These are phyloP conservation scores for Penicillium sp. DNA, from an alignment of 2,329 filamentous ascomycete species.

Conservation along the genomic window DNA sequence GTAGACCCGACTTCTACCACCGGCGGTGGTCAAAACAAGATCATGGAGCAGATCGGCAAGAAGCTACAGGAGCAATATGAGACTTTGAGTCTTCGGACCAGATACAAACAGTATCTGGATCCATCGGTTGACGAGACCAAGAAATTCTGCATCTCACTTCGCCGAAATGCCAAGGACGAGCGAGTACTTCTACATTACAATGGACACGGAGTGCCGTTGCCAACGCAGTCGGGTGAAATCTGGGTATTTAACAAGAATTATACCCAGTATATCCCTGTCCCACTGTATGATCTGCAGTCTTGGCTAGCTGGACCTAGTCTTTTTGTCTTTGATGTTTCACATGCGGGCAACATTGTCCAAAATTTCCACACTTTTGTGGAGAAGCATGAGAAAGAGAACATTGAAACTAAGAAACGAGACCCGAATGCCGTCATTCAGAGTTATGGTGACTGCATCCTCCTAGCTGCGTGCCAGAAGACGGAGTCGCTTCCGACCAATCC, in stretches of 20 bases:
- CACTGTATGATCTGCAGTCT: constrained; percentile 88
- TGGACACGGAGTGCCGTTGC: constrained; percentile 93
- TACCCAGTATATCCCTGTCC: constrained; percentile 97
- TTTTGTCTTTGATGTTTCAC: constrained; percentile 97
- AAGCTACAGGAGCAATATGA: constrained; percentile 96
- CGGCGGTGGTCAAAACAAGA: constrained; percentile 71
- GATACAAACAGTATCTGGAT: constrained; percentile 95
- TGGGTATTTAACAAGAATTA: constrained; percentile 99
- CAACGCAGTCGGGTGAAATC: constrained; percentile 91
- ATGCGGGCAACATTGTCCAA: constrained; percentile 89
- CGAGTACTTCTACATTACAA: constrained; percentile 98
- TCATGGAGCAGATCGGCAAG: constrained; percentile 92
- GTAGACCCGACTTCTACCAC: constrained; percentile 82
- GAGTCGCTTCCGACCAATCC: constrained; percentile 96
- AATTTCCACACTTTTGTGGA: constrained; percentile 95
- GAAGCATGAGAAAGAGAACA: constrained; percentile 88
- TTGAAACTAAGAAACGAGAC: constrained; percentile 72
- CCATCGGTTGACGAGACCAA: constrained; percentile 97
- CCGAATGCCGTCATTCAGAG: constrained; percentile 62
- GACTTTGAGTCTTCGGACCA: constrained; percentile 88
- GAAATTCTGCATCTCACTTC: constrained; percentile 87
- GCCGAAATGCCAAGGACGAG: constrained; percentile 92
- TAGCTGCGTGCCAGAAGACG: constrained; percentile 85
- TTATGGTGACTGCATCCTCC: constrained; percentile 85
- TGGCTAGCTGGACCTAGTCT: constrained; percentile 95